These are phyloP conservation scores for Candolleomyces aberdarensis DNA, from an alignment of 768 basidiomycete genomes.

Conservation along the genomic window DNA sequence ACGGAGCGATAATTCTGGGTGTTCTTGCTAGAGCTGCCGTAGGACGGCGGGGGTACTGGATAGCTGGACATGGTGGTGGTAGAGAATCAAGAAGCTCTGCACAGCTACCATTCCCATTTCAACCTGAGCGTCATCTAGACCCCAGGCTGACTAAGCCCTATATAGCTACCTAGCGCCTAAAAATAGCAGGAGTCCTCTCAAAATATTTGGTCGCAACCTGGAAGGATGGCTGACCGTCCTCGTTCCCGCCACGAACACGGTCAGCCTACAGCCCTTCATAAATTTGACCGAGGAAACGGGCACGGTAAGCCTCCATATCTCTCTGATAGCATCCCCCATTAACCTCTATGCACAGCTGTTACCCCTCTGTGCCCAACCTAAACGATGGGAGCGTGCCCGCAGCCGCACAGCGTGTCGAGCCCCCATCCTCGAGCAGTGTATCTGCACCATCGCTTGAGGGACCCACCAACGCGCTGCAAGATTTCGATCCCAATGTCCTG, in stretches of 20 bases:
- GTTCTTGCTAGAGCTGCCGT: constrained; percentile 36
- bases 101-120: not conserved
- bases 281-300: not conserved
- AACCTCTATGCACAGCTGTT: too few relatives aligned
- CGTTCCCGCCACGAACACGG: not conserved
- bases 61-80: constrained; percentile 57
- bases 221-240: constrained; percentile 1
- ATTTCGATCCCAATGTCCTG: too few relatives aligned
- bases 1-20: constrained; percentile 27
- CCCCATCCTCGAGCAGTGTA: too few relatives aligned
- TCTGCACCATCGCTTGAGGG: too few relatives aligned
- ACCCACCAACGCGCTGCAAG: too few relatives aligned
- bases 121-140: not conserved
- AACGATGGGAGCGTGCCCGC: too few relatives aligned
- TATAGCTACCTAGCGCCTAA: not conserved
- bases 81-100: constrained; percentile 10
- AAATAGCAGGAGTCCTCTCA: too few relatives aligned
- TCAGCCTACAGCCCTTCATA: not conserved
- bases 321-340: too few relatives aligned
- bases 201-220: not conserved
- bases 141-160: constrained; percentile 6
- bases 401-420: too few relatives aligned
- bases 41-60: constrained; percentile 61
- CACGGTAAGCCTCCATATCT: not conserved
- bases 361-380: too few relatives aligned